phyloP scores from a whole-genome alignment of 306 rosid genomes.

The Prinsepia uniflora region DNA sequence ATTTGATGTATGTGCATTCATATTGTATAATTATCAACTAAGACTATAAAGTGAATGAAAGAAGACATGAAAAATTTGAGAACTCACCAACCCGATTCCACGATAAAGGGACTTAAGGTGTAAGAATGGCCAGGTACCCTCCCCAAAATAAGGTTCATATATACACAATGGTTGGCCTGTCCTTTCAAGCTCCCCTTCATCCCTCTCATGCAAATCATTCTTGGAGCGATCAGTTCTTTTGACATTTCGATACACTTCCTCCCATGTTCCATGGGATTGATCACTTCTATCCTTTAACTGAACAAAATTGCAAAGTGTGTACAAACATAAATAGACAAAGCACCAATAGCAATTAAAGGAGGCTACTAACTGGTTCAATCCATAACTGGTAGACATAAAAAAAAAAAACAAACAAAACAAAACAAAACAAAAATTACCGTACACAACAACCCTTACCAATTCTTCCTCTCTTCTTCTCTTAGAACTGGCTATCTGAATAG shows the following conservation, averaged over 20 bases:
- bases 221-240: conserved; percentile 70
- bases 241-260: conserved; percentile 80
- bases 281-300: conserved; percentile 87
- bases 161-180: conserved; percentile 89
- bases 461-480: conserved; percentile 79
- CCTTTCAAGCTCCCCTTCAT: conserved; percentile 90
- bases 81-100: conserved; percentile 87
- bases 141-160: conserved; percentile 92
- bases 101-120: conserved; percentile 76
- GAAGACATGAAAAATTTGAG: background rate
- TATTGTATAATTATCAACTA: background rate
- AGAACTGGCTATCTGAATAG: conserved; percentile 39
- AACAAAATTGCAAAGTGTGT: conserved; percentile 29
- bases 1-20: background rate
- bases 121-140: conserved; percentile 94
- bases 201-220: conserved; percentile 94
- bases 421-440: background rate
- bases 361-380: background rate
- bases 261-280: conserved; percentile 89
- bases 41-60: conserved; percentile 4
- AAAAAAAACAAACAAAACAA: too few species aligned
- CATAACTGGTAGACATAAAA: conserved; percentile 1
- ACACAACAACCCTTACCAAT: conserved; percentile 51
- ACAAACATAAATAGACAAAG: conserved; percentile 4
- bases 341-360: conserved; percentile 8